phyloP scores from a whole-genome alignment of 139 green algal genomes.

The Helicosporidium sp. region DNA sequence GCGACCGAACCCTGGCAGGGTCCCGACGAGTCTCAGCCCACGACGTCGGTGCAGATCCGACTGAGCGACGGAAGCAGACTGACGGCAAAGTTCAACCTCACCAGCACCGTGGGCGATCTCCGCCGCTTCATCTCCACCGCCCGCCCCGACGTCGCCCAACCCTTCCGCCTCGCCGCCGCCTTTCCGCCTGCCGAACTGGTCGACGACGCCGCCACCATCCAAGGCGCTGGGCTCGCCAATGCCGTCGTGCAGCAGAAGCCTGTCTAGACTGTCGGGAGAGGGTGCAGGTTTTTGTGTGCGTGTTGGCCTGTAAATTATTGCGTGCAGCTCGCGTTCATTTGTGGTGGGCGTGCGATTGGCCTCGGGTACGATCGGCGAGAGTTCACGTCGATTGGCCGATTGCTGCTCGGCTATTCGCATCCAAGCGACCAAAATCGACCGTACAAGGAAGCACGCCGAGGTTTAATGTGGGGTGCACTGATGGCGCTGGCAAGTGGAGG shows the following conservation, averaged over 20 bases:
- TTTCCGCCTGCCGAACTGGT: slow-evolving; percentile 42
- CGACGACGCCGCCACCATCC: slow-evolving; percentile 46
- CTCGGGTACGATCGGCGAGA: too few species aligned
- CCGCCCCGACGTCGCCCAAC: slow-evolving; percentile 26
- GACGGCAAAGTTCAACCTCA: slow-evolving; percentile 66
- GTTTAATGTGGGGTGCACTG: too few species aligned
- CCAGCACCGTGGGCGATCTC: slow-evolving; percentile 58
- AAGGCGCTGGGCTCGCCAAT: slow-evolving; percentile 55
- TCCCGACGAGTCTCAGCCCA: slow-evolving; percentile 42
- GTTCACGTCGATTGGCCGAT: too few species aligned
- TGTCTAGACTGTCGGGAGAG: neutral
- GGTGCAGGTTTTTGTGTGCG: neutral
- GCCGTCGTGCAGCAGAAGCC: slow-evolving; percentile 62
- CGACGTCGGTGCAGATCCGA: slow-evolving; percentile 67
- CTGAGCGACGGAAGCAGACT: slow-evolving; percentile 56
- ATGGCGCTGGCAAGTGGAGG: too few species aligned
- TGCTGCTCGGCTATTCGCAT: too few species aligned
- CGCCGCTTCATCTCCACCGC: slow-evolving; percentile 46
- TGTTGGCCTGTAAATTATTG: too few species aligned
- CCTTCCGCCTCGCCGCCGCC: slow-evolving; percentile 42
- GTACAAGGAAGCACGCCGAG: too few species aligned
- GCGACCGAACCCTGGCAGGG: slow-evolving; percentile 34
- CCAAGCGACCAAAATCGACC: too few species aligned
- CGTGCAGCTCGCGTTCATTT: too few species aligned
- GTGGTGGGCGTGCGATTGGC: too few species aligned